These are phyloP conservation scores for Cryphonectria naterciae DNA, from an alignment of 2,329 filamentous ascomycete genomes.

Conservation along the genomic window DNA sequence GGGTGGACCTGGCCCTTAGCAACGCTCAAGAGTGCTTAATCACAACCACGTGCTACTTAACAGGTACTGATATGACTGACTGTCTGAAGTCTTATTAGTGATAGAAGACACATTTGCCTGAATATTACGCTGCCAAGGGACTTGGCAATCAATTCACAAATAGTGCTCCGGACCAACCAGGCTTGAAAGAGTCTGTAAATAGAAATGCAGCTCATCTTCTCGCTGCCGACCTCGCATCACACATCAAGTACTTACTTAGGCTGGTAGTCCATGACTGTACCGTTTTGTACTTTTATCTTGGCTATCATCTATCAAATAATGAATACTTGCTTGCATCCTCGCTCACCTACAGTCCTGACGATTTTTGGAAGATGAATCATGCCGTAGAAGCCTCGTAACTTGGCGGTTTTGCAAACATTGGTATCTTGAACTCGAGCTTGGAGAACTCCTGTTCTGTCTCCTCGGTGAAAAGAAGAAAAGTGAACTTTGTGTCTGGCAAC, in stretches of 20 bases:
- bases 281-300: conserved; percentile 67
- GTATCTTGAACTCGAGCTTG: conserved; percentile 10
- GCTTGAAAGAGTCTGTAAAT: not conserved
- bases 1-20: not conserved
- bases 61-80: too few relatives aligned
- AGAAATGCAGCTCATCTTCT: not conserved
- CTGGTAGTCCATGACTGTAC: not conserved
- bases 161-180: not conserved
- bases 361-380: not conserved
- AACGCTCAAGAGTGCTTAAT: not conserved
- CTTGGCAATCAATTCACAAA: not conserved
- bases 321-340: conserved; percentile 52
- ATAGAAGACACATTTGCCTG: not conserved
- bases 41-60: not conserved
- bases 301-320: conserved; percentile 47
- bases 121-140: not conserved
- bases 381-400: conserved; percentile 4
- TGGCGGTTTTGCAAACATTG: conserved; percentile 8
- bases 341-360: conserved; percentile 54
- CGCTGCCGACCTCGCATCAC: not conserved
- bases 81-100: not conserved
- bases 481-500: conserved; percentile 1
- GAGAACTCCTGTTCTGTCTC: not conserved
- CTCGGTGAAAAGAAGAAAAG: not conserved
- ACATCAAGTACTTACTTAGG: not conserved